Conservation (phyloP, 208 protist species). For the Crithidia thermophila region DNA sequence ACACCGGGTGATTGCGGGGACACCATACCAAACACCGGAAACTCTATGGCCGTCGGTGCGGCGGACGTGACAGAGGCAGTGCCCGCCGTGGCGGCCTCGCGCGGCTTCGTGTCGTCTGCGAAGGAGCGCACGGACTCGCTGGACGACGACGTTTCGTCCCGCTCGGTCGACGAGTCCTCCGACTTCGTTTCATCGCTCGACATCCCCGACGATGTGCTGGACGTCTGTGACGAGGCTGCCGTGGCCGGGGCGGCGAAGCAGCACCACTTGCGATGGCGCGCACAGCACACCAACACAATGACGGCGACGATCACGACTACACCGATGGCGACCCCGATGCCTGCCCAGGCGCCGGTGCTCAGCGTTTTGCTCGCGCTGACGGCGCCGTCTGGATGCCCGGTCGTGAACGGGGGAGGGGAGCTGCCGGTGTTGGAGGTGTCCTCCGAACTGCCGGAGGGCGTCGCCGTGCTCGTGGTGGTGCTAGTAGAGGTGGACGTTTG, state of each 20-base stretch:
- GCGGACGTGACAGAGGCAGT: too few relatives aligned
- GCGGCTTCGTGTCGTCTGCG: too few relatives aligned
- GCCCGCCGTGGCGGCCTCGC: too few relatives aligned
- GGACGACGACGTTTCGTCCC: too few relatives aligned
- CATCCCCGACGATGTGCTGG: not conserved
- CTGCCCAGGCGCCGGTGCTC: slow-evolving; percentile 6
- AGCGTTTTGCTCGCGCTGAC: not conserved
- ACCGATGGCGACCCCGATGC: slow-evolving; percentile 14
- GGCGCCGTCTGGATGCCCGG: not conserved
- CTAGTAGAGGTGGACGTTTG: not conserved
- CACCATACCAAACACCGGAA: too few relatives aligned
- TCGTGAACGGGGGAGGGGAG: not conserved
- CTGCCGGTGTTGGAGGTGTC: not conserved
- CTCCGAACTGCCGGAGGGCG: too few relatives aligned
- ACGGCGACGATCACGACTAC: slow-evolving; percentile 12
- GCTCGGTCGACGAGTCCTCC: too few relatives aligned
- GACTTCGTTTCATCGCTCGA: too few relatives aligned
- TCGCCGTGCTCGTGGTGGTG: not conserved
- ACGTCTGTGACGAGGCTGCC: not conserved
- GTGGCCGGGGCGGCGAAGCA: slow-evolving; percentile 8
- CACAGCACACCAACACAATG: slow-evolving; percentile 1
- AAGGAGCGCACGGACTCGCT: too few relatives aligned
- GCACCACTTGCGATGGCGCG: not conserved
- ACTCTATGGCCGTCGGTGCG: too few relatives aligned
- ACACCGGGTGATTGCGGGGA: too few relatives aligned